Evolutionary conservation across 225 moss, liverwort and hornwort genomes (phyloP).

Genomic region (Pseudoscleropodium purum): DNA sequence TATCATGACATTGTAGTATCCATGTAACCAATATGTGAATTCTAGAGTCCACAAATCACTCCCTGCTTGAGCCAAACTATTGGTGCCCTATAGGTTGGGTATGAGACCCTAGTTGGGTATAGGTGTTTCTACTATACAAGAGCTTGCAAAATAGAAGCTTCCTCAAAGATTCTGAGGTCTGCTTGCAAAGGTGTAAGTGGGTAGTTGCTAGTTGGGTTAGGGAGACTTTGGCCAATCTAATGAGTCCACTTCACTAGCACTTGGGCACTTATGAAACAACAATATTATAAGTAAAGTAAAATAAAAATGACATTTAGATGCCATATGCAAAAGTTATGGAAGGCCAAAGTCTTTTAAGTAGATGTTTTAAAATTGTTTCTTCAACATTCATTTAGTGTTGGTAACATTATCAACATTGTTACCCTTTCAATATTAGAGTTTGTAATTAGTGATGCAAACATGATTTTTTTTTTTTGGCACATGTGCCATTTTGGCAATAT

Average conservation of each 20-base stretch:
- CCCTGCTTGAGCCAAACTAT: too few species aligned
- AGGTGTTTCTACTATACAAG: too few species aligned
- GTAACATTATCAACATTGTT: neutral
- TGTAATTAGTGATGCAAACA: neutral
- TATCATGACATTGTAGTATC: too few species aligned
- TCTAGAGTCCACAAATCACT: too few species aligned
- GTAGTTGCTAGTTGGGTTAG: neutral
- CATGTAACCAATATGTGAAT: too few species aligned
- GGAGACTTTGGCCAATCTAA: neutral
- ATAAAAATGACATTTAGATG: neutral
- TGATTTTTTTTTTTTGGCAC: neutral
- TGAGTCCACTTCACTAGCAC: too few species aligned
- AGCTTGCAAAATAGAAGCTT: neutral
- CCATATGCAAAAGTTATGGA: neutral
- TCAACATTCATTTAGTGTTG: neutral
- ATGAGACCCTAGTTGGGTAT: too few species aligned
- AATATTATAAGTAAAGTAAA: too few species aligned
- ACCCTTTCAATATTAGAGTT: neutral
- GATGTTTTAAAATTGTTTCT: neutral
- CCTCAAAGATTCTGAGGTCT: neutral
- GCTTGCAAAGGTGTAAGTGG: neutral
- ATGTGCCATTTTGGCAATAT: rapidly evolving
- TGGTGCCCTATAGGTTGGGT: too few species aligned
- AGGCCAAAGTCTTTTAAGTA: neutral
- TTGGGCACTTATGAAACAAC: neutral